Conservation (phyloP, 352 stramenopile genomes). For the Achlya hypogyna region DNA sequence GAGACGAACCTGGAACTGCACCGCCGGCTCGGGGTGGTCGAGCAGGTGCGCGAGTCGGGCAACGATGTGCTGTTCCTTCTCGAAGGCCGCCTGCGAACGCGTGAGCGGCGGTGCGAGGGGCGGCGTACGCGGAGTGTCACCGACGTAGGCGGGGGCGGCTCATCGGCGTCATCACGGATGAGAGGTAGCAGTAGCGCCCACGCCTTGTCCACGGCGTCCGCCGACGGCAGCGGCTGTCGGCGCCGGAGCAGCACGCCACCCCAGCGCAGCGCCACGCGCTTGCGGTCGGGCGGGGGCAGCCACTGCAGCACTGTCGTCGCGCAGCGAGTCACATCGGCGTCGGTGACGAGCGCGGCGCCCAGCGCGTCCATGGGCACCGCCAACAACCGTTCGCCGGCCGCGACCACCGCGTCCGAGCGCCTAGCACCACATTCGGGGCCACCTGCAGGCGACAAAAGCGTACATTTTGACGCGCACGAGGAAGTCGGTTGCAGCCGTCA, state of each 20-base stretch:
- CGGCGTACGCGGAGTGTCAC: slow-evolving; percentile 2
- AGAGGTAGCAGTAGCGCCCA: slow-evolving; percentile 85
- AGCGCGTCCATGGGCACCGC: slow-evolving; percentile 14
- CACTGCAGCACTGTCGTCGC: slow-evolving; percentile 5
- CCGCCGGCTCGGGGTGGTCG: slow-evolving; percentile 53
- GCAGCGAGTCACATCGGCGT: slow-evolving; percentile 2
- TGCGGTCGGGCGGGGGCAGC: slow-evolving; percentile 29
- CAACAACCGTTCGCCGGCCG: background rate
- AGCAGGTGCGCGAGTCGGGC: slow-evolving; percentile 93
- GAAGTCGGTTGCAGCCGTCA: slow-evolving; percentile 5
- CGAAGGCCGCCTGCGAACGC: slow-evolving; percentile 41
- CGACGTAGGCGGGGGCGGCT: slow-evolving; percentile 21
- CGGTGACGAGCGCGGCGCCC: slow-evolving; percentile 29
- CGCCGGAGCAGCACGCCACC: slow-evolving; percentile 37
- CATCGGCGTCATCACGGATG: slow-evolving; percentile 67
- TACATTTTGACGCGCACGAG: slow-evolving; percentile 15
- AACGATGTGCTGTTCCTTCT: slow-evolving; percentile 85
- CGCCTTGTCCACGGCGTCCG: slow-evolving; percentile 44
- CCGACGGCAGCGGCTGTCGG: slow-evolving; percentile 27
- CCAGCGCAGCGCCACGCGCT: slow-evolving; percentile 40
- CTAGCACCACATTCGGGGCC: background rate
- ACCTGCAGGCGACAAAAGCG: background rate
- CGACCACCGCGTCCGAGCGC: slow-evolving; percentile 11
- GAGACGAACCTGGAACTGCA: slow-evolving; percentile 50
- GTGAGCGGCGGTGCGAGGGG: background rate